These are phyloP conservation scores for Erysimum cheiranthoides DNA, from an alignment of 345 rosid genomes.

Conservation along the genomic window DNA sequence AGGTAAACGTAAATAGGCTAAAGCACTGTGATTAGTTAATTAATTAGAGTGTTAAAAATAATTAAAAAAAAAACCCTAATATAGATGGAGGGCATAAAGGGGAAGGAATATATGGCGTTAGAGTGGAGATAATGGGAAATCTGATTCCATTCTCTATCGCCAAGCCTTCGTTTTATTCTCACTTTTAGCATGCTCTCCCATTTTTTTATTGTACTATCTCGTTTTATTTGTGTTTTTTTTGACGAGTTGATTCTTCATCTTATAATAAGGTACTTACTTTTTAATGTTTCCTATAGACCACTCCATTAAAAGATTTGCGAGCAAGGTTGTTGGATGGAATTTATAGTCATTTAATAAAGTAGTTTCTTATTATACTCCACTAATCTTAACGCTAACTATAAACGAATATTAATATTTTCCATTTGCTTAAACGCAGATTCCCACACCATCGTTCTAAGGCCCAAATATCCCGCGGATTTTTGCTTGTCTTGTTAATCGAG, in stretches of 20 bases:
- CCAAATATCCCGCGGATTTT: background rate
- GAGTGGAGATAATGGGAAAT: slow-evolving; percentile 50
- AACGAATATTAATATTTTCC: slow-evolving; percentile 6
- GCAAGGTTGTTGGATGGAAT: slow-evolving; percentile 21
- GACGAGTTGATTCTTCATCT: background rate
- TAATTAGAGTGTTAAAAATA: background rate
- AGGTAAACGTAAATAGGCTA: background rate
- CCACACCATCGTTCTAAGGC: background rate
- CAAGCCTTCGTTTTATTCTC: slow-evolving; percentile 48
- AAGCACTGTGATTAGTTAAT: background rate
- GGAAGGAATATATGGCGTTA: slow-evolving; percentile 38
- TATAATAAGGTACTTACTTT: background rate
- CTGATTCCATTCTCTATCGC: slow-evolving; percentile 61
- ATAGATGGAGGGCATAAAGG: slow-evolving; percentile 32
- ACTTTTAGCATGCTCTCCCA: slow-evolving; percentile 7
- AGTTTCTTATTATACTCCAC: background rate
- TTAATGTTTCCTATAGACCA: slow-evolving; percentile 23
- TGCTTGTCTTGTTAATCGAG: background rate
- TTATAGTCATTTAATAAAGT: slow-evolving; percentile 10
- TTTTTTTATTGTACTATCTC: slow-evolving; percentile 26
- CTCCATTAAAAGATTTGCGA: slow-evolving; percentile 15
- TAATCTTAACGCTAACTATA: background rate
- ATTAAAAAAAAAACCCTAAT: background rate
- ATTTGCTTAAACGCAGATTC: background rate
- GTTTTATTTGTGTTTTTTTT: background rate